Conservation (phyloP, 495 filamentous ascomycete species). For the Aspergillus egyptiacus region DNA sequence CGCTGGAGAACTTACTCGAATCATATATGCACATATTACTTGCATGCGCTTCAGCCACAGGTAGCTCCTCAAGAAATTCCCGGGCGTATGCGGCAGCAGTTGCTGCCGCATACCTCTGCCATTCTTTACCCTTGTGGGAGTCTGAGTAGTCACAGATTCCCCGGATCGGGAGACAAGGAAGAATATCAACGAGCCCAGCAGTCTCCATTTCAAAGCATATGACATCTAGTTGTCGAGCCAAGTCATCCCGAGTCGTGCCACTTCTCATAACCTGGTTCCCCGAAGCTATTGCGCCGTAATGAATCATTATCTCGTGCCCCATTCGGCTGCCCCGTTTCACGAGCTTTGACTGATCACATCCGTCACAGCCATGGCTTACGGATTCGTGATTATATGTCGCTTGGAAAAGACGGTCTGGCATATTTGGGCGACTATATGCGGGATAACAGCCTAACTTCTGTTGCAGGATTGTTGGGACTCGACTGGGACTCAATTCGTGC, state of each 20-base stretch:
- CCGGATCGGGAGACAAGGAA: constrained; percentile 28
- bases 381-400: constrained; percentile 14
- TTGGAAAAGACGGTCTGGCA: constrained; percentile 19
- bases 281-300: constrained; percentile 40
- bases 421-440: constrained; percentile 10
- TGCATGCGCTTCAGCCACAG: background rate
- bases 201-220: constrained; percentile 46
- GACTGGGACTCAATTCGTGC: constrained; percentile 15
- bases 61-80: constrained; percentile 23
- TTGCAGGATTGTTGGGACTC: constrained; percentile 20
- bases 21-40: background rate
- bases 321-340: background rate
- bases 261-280: constrained; percentile 36
- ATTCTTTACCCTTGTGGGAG: constrained; percentile 33
- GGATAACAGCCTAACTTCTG: constrained; percentile 12
- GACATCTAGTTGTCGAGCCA: constrained; percentile 18
- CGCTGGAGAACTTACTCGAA: background rate
- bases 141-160: constrained; percentile 37
- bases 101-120: constrained; percentile 24
- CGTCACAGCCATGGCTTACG: background rate
- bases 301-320: constrained; percentile 15
- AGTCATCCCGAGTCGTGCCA: constrained; percentile 24
- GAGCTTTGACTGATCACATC: background rate
- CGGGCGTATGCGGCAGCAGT: constrained; percentile 29
- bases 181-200: constrained; percentile 32